Evolutionary conservation across 164 flowering plant species (phyloP), one percentile per base, ranked within the genome.

Genomic region (Magnolia sinica): DNA sequence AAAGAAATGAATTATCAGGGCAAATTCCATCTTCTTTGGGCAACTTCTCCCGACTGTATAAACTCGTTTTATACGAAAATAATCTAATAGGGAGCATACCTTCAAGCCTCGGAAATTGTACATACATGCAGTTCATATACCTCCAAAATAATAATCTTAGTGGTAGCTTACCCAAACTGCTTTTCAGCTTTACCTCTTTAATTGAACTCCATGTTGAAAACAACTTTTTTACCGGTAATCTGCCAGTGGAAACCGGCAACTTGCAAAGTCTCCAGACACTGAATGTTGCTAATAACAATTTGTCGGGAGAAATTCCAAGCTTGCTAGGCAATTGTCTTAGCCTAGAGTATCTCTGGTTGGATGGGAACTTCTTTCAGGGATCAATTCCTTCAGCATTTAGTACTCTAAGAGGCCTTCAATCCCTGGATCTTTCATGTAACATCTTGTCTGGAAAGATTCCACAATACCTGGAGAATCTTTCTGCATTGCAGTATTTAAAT

Each of bases 371-470:
- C 4, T 82, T 84, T 45, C 70, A 74, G 1, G 85, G 86, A 24
- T 3, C 50, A 16, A 81, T 86, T 64, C 84, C 85, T 27, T 68
- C 80, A 22, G 67, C 82, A 68, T 61, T 61, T 6, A 70, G 69
- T 7, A 18, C 49, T 49, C 52, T 83, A 29, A 73, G 51, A 77
- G 79, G 72, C 18, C 23, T 85, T 0, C 50, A 20, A 31, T 0
- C 0, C 2, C 11, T 85, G 3, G 80, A 85, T 73, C 74, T 85
- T 71, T 82, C 88, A 6, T 16, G 49, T 1, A 86, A 86, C 71
- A 80, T 77, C 2, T 81, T 84, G 50, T 76, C 83, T 0, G 85
- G 88, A 0, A 18, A 4, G 23, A 82, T 84, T 65, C 85, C 87
- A 13, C 6, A 37, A 9, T 79, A 50, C 50, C 66, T 85, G 3